Conservation (phyloP, 768 basidiomycete genomes). For the Sarcodon sp. region DNA sequence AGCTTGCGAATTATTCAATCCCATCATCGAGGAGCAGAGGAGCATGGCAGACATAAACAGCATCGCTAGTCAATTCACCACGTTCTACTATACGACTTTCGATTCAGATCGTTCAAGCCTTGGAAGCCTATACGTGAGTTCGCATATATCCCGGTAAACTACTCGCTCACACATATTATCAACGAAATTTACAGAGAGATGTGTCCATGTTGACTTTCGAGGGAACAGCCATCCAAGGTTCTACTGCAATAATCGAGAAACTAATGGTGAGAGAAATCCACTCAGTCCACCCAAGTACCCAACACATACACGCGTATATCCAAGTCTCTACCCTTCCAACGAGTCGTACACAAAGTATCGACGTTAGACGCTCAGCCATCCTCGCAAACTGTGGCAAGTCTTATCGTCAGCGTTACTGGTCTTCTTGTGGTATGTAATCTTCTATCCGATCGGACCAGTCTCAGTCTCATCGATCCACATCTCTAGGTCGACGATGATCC, state of each 20-base stretch:
- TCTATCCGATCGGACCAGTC: not conserved
- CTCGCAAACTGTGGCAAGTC: slow-evolving; percentile 34
- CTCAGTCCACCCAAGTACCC: not conserved
- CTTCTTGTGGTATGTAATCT: slow-evolving; percentile 45
- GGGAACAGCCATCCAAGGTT: slow-evolving; percentile 42
- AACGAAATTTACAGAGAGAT: slow-evolving; percentile 41
- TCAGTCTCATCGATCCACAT: not conserved
- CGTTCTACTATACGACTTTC: slow-evolving; percentile 78
- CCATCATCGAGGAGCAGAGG: slow-evolving; percentile 5
- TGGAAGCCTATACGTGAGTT: slow-evolving; percentile 64
- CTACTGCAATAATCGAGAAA: slow-evolving; percentile 49
- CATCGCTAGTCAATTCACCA: slow-evolving; percentile 68
- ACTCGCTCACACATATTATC: slow-evolving; percentile 5
- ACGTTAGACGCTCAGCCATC: slow-evolving; percentile 90
- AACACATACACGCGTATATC: not conserved
- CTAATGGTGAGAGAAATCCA: slow-evolving; percentile 37
- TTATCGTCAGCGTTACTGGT: slow-evolving; percentile 86
- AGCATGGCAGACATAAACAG: slow-evolving; percentile 61
- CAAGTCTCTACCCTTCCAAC: slow-evolving; percentile 64
- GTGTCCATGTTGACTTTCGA: slow-evolving; percentile 85
- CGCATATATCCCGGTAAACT: slow-evolving; percentile 14
- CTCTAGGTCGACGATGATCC: slow-evolving; percentile 65
- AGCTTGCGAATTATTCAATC: slow-evolving; percentile 7
- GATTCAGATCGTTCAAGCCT: slow-evolving; percentile 48
- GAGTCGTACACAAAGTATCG: slow-evolving; percentile 67